Evolutionary conservation across 768 basidiomycete species (phyloP).

Genomic region (Naganishia vaughanmartiniae): DNA sequence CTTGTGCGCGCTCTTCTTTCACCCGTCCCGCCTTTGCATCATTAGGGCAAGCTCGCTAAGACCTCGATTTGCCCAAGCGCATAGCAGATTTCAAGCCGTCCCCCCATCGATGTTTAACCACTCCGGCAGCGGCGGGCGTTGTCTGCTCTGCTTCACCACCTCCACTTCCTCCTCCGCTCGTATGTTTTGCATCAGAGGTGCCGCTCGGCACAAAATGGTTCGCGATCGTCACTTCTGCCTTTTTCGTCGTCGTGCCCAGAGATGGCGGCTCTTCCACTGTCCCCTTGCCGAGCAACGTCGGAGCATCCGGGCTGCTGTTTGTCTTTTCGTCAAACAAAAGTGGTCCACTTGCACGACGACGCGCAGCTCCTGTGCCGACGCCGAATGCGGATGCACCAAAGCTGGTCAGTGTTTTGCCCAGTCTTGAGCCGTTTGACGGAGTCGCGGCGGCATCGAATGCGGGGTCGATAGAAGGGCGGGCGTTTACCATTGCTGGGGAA

Average conservation of each 20-base stretch:
- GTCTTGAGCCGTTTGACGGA: neutral
- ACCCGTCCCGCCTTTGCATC: neutral
- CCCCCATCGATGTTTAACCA: conserved; percentile 9
- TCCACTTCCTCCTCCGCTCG: neutral
- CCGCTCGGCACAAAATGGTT: neutral
- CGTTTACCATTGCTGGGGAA: neutral
- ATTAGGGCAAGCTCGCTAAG: too few relatives aligned
- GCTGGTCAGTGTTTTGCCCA: neutral
- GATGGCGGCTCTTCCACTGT: neutral
- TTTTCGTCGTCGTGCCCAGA: neutral
- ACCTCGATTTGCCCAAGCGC: conserved; percentile 19
- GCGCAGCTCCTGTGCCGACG: neutral
- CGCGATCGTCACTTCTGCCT: neutral
- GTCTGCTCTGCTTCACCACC: neutral
- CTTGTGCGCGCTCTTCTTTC: neutral
- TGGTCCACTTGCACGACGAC: conserved; percentile 2
- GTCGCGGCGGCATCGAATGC: neutral
- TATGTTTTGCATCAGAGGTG: neutral
- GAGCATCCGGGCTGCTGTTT: neutral
- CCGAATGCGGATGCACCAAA: neutral
- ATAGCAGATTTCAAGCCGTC: conserved; percentile 19
- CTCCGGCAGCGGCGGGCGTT: neutral
- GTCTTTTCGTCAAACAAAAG: neutral
- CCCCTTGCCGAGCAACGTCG: neutral
- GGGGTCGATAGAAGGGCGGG: neutral